Conservation (phyloP, 805 yeast genomes). For the Kodamaea fukazawae region DNA sequence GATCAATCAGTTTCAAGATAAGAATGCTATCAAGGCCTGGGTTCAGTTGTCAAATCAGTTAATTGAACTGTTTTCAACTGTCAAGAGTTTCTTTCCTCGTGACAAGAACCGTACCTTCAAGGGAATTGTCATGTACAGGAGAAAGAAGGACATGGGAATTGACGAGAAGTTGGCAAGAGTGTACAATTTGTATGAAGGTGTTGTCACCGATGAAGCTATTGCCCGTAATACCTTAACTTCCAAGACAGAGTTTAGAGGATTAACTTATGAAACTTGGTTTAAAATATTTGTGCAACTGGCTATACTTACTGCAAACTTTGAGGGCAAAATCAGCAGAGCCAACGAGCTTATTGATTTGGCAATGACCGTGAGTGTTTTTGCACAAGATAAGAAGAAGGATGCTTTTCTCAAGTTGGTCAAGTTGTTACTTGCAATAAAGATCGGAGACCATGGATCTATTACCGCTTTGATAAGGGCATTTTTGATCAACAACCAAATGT, state of each 20-base stretch:
- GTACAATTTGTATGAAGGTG: slow-evolving; percentile 61
- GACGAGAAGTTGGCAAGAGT: slow-evolving; percentile 73
- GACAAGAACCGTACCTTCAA: slow-evolving; percentile 69
- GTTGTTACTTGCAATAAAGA: slow-evolving; percentile 51
- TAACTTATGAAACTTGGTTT: slow-evolving; percentile 81
- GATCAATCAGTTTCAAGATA: slow-evolving; percentile 37
- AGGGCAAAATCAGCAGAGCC: slow-evolving; percentile 58
- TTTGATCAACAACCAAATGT: slow-evolving; percentile 70
- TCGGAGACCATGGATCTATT: slow-evolving; percentile 52
- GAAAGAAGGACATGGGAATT: slow-evolving; percentile 59
- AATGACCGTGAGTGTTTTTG: slow-evolving; percentile 73
- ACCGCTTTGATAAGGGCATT: slow-evolving; percentile 60
- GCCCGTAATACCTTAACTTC: slow-evolving; percentile 43
- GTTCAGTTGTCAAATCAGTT: slow-evolving; percentile 77
- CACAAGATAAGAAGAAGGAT: slow-evolving; percentile 58
- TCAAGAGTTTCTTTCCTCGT: slow-evolving; percentile 72
- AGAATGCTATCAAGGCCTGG: slow-evolving; percentile 75
- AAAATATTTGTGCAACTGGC: slow-evolving; percentile 78
- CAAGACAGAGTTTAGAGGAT: slow-evolving; percentile 65
- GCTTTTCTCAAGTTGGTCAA: slow-evolving; percentile 62
- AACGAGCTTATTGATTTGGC: slow-evolving; percentile 65
- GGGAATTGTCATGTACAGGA: slow-evolving; percentile 61
- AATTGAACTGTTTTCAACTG: slow-evolving; percentile 77
- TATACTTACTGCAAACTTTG: slow-evolving; percentile 58
- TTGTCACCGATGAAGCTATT: slow-evolving; percentile 26